phyloP scores from a whole-genome alignment of 768 basidiomycete species.

The Macrolepiota dolichaula region DNA sequence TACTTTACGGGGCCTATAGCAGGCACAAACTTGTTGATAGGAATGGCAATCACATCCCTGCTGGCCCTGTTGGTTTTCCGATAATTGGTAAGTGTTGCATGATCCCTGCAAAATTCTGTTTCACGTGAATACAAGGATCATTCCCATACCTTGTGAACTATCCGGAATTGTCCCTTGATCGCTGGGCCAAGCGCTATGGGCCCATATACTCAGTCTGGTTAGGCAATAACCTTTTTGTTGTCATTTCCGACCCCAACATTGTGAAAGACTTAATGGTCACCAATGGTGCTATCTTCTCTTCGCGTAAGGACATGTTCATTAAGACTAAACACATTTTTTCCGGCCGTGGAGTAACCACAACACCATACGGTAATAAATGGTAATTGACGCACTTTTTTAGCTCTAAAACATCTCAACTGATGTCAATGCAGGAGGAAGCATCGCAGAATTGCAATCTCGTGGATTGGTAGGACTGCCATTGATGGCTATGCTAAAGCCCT shows the following conservation, averaged over 20 bases:
- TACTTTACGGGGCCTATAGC: too few relatives aligned
- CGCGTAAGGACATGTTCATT: constrained; percentile 26
- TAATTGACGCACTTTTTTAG: constrained; percentile 1
- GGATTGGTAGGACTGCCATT: background rate
- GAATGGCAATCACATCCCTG: too few relatives aligned
- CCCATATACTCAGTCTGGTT: constrained; percentile 33
- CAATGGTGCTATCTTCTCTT: too few relatives aligned
- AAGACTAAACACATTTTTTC: too few relatives aligned
- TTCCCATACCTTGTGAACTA: constrained; percentile 30
- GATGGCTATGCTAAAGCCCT: background rate
- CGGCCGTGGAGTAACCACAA: constrained; percentile 30
- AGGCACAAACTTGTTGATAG: too few relatives aligned
- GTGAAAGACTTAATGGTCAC: constrained; percentile 32
- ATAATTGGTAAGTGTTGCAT: too few relatives aligned
- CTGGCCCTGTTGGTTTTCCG: too few relatives aligned
- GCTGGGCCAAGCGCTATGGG: constrained; percentile 31
- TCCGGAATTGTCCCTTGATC: constrained; percentile 28
- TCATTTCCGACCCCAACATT: constrained; percentile 30
- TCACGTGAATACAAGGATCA: too few relatives aligned
- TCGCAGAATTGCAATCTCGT: background rate
- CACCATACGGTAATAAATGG: constrained; percentile 30
- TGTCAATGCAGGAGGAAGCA: too few relatives aligned
- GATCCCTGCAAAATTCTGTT: too few relatives aligned
- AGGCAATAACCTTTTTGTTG: constrained; percentile 34
- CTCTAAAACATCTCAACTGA: background rate